Percentiles rank a stretch among this genome's conserved stretches.
Conservation (phyloP, 129 eudicot genomes). For the Rutidosis leptorrhynchoides region DNA sequence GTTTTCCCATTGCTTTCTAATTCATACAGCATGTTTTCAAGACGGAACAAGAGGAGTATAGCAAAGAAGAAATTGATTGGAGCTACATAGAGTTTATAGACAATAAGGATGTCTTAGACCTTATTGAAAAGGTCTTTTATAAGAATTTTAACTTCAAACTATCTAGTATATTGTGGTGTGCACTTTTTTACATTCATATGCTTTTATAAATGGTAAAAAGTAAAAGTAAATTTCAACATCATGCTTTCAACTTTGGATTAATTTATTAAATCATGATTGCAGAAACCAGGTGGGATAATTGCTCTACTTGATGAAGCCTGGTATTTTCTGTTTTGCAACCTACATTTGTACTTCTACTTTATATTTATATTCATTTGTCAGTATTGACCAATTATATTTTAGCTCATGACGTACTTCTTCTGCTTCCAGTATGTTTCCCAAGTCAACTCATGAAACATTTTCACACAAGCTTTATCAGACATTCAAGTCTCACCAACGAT, state of each 20-base stretch:
- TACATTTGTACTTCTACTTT: conserved; percentile 8
- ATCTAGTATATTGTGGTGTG: not conserved
- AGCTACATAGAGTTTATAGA: conserved; percentile 98
- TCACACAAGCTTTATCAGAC: conserved; percentile 93
- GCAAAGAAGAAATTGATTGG: conserved; percentile 95
- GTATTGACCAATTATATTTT: not conserved
- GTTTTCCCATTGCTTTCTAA: conserved; percentile 18
- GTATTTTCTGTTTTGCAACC: conserved; percentile 32
- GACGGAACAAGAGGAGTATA: conserved; percentile 97
- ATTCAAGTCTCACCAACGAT: conserved; percentile 73
- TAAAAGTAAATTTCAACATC: not conserved
- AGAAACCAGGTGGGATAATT: conserved; percentile 98
- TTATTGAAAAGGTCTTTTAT: conserved; percentile 77
- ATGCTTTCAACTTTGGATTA: conserved; percentile 14
- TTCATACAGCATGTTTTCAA: conserved; percentile 87
- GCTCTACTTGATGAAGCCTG: conserved; percentile 99
- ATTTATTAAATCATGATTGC: conserved; percentile 36
- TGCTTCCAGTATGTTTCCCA: conserved; percentile 93
- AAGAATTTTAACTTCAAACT: not conserved
- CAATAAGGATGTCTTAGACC: conserved; percentile 96
- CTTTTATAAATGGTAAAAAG: not conserved
- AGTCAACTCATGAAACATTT: conserved; percentile 95
- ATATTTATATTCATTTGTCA: not conserved
- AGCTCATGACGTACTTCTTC: conserved; percentile 26
- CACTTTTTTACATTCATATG: not conserved